These are phyloP conservation scores for Micromonas pusilla DNA, from an alignment of 139 green algal genomes.

Conservation along the genomic window DNA sequence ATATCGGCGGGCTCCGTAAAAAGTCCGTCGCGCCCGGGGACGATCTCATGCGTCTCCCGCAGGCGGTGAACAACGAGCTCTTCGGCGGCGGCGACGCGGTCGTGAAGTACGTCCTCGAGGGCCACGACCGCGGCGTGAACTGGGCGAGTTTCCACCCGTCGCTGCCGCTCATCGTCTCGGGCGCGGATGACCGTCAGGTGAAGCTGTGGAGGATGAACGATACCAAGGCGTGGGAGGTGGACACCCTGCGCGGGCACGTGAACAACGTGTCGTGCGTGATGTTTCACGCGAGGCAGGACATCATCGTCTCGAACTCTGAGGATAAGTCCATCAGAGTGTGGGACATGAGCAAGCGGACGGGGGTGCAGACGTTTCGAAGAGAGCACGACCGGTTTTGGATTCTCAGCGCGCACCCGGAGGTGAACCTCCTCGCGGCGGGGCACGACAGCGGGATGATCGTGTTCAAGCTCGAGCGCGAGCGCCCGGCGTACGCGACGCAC, in stretches of 20 bases:
- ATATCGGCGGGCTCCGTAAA: constrained; percentile 92
- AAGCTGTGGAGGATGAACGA: constrained; percentile 99
- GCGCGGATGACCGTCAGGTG: constrained; percentile 96
- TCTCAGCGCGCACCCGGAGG: constrained; percentile 88
- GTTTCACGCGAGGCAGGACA: constrained; percentile 95
- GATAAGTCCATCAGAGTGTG: constrained; percentile 98
- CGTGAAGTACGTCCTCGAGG: constrained; percentile 99
- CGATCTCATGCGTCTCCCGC: constrained; percentile 65
- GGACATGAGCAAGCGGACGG: constrained; percentile 97
- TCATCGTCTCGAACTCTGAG: constrained; percentile 97
- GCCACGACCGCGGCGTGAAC: constrained; percentile 97
- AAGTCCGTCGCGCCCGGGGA: constrained; percentile 86
- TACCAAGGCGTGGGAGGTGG: constrained; percentile 99
- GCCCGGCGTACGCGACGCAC: constrained; percentile 80
- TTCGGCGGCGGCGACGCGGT: constrained; percentile 94
- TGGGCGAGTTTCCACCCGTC: constrained; percentile 97
- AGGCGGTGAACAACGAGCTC: constrained; percentile 84
- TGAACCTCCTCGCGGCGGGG: constrained; percentile 96
- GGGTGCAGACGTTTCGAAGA: constrained; percentile 90
- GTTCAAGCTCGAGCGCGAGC: constrained; percentile 98
- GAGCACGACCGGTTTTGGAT: constrained; percentile 70
- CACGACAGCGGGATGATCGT: constrained; percentile 99
- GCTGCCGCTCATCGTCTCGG: constrained; percentile 95
- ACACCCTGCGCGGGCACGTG: constrained; percentile 96
- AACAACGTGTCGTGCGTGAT: constrained; percentile 99